A percentile compares a stretch with the other conserved stretches of the same genome.
phyloP scores from a whole-genome alignment of 495 filamentous ascomycete species.

The Cudoniella acicularis region DNA sequence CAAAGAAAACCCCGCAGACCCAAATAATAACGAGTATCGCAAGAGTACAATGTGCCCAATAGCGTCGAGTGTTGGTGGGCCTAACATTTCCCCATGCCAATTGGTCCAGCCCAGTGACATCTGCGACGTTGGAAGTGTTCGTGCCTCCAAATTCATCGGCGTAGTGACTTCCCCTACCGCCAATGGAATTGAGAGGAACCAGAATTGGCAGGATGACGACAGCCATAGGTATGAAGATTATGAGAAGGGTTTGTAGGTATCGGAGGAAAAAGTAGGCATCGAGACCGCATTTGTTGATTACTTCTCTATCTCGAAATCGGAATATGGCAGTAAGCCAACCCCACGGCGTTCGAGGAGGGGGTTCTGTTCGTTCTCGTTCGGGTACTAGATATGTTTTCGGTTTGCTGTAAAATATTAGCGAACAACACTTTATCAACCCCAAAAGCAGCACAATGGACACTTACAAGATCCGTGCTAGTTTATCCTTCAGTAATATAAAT shows the following conservation, averaged over 20 bases:
- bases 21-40: constrained; percentile 78
- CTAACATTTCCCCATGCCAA: constrained; percentile 91
- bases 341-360: constrained; percentile 67
- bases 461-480: constrained; percentile 81
- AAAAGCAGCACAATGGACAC: constrained; percentile 19
- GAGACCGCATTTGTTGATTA: constrained; percentile 91
- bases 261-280: constrained; percentile 98
- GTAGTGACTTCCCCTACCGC: constrained; percentile 56
- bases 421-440: constrained; percentile 1
- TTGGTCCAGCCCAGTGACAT: constrained; percentile 70
- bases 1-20: constrained; percentile 84
- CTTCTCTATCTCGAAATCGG: constrained; percentile 74
- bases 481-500: constrained; percentile 75
- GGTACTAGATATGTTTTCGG: constrained; percentile 91
- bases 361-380: constrained; percentile 73
- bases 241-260: constrained; percentile 87
- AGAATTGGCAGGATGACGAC: constrained; percentile 79
- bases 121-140: constrained; percentile 16
- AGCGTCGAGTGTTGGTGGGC: constrained; percentile 62
- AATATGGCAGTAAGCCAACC: constrained; percentile 69
- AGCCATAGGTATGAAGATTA: constrained; percentile 84
- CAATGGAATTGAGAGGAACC: constrained; percentile 75
- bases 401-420: constrained; percentile 48
- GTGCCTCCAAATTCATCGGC: constrained; percentile 13
- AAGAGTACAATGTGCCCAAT: constrained; percentile 86